Conservation (phyloP, 805 yeast species). For the fission yeast (Schizosaccharomyces pombe) region ASM294v3 CU329670.1:1970001-1970500, state of each 20-base stretch:
- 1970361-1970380: slow-evolving; percentile 53
- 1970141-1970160: slow-evolving; percentile 61
- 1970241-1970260: slow-evolving; percentile 42
- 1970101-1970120: slow-evolving; percentile 33
- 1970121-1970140: slow-evolving; percentile 42
- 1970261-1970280: slow-evolving; percentile 38
- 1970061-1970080: slow-evolving; percentile 23
- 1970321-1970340: slow-evolving; percentile 17
- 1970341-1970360: slow-evolving; percentile 47
- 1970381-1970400: slow-evolving; percentile 32
- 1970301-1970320: slow-evolving; percentile 25
- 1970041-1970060: slow-evolving; percentile 43
- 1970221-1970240: slow-evolving; percentile 60
- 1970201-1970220: slow-evolving; percentile 47
- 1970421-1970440: slow-evolving; percentile 58
- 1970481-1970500: slow-evolving; percentile 49
- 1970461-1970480: slow-evolving; percentile 35
- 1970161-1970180: slow-evolving; percentile 58
- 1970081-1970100: slow-evolving; percentile 17
- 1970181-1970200: slow-evolving; percentile 40
- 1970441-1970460: slow-evolving; percentile 57
- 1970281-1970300: slow-evolving; percentile 68
- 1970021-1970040: slow-evolving; percentile 50
- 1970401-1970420: slow-evolving; percentile 39
- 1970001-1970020: slow-evolving; percentile 43